Base-by-base conservation (phyloP, 306 rosid species). In the Prosopis cineraria region DNA sequence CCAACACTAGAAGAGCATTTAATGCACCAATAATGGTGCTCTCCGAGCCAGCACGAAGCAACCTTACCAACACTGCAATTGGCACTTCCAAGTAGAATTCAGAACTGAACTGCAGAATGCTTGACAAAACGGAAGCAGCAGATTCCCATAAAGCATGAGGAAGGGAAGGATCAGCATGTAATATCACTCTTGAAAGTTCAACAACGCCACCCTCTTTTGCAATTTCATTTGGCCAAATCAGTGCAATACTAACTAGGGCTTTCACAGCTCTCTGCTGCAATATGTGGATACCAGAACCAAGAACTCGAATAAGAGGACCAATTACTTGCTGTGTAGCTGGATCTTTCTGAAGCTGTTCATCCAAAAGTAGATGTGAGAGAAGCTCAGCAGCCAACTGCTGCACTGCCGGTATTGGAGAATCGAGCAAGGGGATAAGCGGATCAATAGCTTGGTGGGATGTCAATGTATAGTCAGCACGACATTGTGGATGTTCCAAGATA, bases 351-450 rank as follows among this genome's bases (percentile, higher is more conserved):
- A 96, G 92, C 81, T 83, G 89, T 82, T 96, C 98, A 82, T 96
- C 97, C 7, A 87, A 69, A 48, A 96, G 99, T 60, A 96, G 87
- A 84, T 96, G 93, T 2, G 98, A 96, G 70, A 96, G 85, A 83
- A 96, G 99, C 87, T 96, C 99, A 74, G 99, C 93, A 19, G 96
- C 96, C 90, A 96, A 90, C 75, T 96, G 99, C 82, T 93, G 98
- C 82, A 96, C 99, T 63, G 98, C 94, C 33, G 92, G 80, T 48
- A 97, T 89, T 48, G 98, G 91, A 80, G 96, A 91, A 84, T 93
- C 97, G 59, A 96, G 97, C 78, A 96, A 84, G 44, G 96, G 98
- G 83, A 91, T 85, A 77, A 96, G 93, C 12, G 99, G 99, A 72
- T 96, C 97, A 67, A 93, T 84, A 74, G 93, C 98, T 89, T 88